These are phyloP conservation scores for Botrytis galanthina DNA, from an alignment of 2,329 filamentous ascomycete species.

Conservation along the genomic window DNA sequence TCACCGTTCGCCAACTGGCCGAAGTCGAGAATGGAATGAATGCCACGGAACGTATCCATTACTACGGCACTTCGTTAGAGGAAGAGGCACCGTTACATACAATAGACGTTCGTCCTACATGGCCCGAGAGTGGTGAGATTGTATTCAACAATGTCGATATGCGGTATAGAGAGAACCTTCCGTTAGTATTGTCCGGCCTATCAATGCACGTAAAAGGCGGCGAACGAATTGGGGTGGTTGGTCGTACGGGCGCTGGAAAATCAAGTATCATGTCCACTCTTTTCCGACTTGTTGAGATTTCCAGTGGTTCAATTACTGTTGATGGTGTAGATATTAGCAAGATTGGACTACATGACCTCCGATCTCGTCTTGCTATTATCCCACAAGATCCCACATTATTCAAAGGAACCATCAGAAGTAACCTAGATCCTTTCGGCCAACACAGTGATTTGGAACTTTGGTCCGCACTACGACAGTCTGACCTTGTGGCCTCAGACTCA, in stretches of 20 bases:
- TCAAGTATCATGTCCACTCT: conserved; percentile 80
- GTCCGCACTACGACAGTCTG: conserved; percentile 73
- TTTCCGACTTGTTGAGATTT: conserved; percentile 71
- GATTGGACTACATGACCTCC: conserved; percentile 71
- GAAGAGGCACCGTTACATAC: conserved; percentile 85
- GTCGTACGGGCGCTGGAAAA: conserved; percentile 79
- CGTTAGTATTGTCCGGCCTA: conserved; percentile 69
- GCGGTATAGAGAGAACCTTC: conserved; percentile 71
- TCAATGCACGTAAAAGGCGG: conserved; percentile 71
- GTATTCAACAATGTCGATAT: conserved; percentile 73
- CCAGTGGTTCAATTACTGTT: conserved; percentile 60
- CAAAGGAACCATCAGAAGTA: conserved; percentile 74
- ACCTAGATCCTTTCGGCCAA: conserved; percentile 78
- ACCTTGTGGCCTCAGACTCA: conserved; percentile 58
- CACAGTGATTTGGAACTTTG: conserved; percentile 76
- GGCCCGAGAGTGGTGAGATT: conserved; percentile 86
- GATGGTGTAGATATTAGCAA: conserved; percentile 69
- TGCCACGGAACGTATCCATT: conserved; percentile 84
- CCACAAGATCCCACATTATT: conserved; percentile 84
- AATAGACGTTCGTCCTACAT: conserved; percentile 66
- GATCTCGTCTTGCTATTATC: conserved; percentile 76
- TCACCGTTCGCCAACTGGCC: conserved; percentile 87
- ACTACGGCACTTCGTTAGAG: conserved; percentile 84
- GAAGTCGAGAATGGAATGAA: conserved; percentile 99
- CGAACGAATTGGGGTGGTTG: conserved; percentile 78